A percentile compares a stretch with the other conserved stretches of the same genome.
Evolutionary conservation across 2,329 filamentous ascomycete species (phyloP).

Genomic region (Microdochium paspali): DNA sequence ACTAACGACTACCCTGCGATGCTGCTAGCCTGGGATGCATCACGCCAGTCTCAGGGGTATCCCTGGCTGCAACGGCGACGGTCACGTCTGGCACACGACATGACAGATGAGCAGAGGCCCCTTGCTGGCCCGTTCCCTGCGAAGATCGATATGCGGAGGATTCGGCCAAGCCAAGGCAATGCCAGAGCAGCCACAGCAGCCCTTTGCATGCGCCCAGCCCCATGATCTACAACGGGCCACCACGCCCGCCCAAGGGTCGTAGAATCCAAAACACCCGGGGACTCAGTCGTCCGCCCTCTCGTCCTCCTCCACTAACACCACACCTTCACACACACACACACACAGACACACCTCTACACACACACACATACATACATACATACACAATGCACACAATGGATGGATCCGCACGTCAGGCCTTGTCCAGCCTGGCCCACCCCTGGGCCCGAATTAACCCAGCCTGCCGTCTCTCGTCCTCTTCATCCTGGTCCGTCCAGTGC

Average conservation of each 20-base stretch:
- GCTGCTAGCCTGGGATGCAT: neutral
- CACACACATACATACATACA: too few species aligned
- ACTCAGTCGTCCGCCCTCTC: constrained; percentile 9
- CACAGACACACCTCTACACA: too few species aligned
- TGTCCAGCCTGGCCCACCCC: neutral
- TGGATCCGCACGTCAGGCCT: neutral
- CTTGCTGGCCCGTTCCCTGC: constrained; percentile 20
- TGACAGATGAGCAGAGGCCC: constrained; percentile 10
- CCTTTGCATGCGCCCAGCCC: constrained; percentile 20
- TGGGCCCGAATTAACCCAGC: neutral
- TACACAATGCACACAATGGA: neutral
- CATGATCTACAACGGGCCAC: constrained; percentile 25
- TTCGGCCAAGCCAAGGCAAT: neutral
- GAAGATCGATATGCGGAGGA: constrained; percentile 31
- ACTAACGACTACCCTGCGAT: neutral
- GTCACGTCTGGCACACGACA: constrained; percentile 2
- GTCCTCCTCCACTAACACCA: constrained; percentile 6
- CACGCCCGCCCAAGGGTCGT: constrained; percentile 22
- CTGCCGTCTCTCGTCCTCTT: neutral
- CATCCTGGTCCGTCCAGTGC: too few species aligned
- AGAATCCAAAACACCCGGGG: constrained; percentile 15
- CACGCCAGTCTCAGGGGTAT: neutral
- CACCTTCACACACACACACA: neutral
- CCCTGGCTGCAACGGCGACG: neutral
- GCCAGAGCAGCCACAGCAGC: neutral